Percentiles rank a stretch among this genome's conserved stretches.
These are phyloP conservation scores for Fistulina hepatica DNA, from an alignment of 1,284 basidiomycete species.

Conservation along the genomic window DNA sequence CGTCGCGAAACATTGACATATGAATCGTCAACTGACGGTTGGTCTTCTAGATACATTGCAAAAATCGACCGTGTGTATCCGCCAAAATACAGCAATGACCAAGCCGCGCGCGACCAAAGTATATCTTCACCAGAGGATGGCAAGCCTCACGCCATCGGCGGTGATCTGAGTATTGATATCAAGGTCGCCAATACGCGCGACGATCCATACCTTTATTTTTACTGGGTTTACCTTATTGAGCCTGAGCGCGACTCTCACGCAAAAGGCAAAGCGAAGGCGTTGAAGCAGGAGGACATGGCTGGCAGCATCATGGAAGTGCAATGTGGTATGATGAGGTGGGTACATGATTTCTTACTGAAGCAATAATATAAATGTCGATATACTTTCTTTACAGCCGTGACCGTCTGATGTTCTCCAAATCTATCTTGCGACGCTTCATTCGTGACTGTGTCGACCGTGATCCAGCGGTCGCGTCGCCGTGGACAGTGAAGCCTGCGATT, in stretches of 20 bases:
- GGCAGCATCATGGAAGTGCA: constrained; percentile 74
- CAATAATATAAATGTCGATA: constrained; percentile 5
- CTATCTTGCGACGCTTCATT: constrained; percentile 91
- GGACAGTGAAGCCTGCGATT: constrained; percentile 83
- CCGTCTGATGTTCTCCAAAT: constrained; percentile 90
- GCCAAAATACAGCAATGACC: constrained; percentile 43
- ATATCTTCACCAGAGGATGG: constrained; percentile 30
- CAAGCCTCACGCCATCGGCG: constrained; percentile 59
- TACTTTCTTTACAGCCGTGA: constrained; percentile 61
- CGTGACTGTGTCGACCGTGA: constrained; percentile 90
- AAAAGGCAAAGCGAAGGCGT: constrained; percentile 39
- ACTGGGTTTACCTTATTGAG: constrained; percentile 79
- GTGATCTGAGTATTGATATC: constrained; percentile 65
- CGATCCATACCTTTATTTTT: constrained; percentile 76
- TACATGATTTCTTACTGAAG: constrained; percentile 11
- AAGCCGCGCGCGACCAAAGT: constrained; percentile 32
- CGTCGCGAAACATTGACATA: constrained; percentile 17
- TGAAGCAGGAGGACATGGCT: constrained; percentile 50
- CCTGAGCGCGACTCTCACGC: constrained; percentile 57
- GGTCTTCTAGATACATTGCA: constrained; percentile 62
- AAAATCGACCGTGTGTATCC: constrained; percentile 65
- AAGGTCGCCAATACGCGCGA: constrained; percentile 68
- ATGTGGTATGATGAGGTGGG: constrained; percentile 70
- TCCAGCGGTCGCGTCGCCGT: constrained; percentile 84
- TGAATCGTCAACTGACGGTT: too few species aligned